Conservation (phyloP, 495 filamentous ascomycete genomes). For the Pyrenopolyporus hunteri region DNA sequence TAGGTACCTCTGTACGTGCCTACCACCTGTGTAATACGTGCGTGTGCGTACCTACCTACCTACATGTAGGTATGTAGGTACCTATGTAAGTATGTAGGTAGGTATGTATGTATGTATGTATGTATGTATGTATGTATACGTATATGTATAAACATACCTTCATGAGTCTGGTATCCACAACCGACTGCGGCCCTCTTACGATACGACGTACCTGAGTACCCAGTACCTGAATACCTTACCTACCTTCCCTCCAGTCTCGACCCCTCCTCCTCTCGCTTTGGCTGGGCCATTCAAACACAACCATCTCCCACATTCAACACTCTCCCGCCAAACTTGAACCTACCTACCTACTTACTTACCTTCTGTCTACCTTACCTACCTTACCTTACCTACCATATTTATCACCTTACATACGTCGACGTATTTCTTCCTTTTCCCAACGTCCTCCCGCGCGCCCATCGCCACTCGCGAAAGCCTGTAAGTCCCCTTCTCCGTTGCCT, state of each 20-base stretch:
- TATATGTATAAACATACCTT: conserved; percentile 10
- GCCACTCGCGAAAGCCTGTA: conserved; percentile 28
- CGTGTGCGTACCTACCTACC: too few species aligned
- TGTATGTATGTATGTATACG: background rate
- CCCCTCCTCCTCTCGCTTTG: conserved; percentile 21
- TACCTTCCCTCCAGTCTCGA: conserved; percentile 31
- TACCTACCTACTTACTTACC: conserved; percentile 8
- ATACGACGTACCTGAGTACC: conserved; percentile 28
- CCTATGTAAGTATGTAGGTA: background rate
- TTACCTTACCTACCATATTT: background rate
- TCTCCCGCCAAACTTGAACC: conserved; percentile 18
- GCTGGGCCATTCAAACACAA: conserved; percentile 34
- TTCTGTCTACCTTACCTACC: conserved; percentile 18
- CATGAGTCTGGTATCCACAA: conserved; percentile 23
- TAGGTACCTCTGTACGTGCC: background rate
- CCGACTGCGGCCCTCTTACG: conserved; percentile 34
- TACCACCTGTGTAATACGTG: background rate
- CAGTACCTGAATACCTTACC: background rate
- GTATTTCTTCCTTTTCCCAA: conserved; percentile 35
- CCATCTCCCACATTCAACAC: conserved; percentile 26
- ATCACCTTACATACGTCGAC: conserved; percentile 25
- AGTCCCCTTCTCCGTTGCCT: conserved; percentile 13
- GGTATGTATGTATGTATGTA: background rate
- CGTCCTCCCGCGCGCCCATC: conserved; percentile 20
- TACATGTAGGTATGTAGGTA: conserved; percentile 5